These are phyloP conservation scores for Bassia scoparia DNA, from an alignment of 148 eudicot species.

Conservation along the genomic window DNA sequence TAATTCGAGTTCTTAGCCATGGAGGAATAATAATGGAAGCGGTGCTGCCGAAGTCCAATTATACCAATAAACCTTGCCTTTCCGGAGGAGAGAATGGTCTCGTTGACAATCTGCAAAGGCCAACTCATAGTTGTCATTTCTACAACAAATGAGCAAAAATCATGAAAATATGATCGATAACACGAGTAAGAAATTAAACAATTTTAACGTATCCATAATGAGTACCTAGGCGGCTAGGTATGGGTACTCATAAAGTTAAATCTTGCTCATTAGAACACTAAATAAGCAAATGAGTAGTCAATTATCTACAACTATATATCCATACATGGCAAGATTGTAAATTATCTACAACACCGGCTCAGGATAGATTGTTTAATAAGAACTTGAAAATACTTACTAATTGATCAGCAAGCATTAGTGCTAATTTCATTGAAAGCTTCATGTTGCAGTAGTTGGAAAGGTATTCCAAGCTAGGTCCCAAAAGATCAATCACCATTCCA, in stretches of 20 bases:
- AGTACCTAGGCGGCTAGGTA: too few relatives aligned
- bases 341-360: constrained; percentile 14
- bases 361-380: constrained; percentile 6
- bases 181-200: not conserved
- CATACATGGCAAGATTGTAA: too few relatives aligned
- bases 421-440: constrained; percentile 67
- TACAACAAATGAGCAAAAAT: not conserved
- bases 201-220: not conserved
- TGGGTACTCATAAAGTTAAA: too few relatives aligned
- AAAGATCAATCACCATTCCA: constrained; percentile 86
- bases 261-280: too few relatives aligned
- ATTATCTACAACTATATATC: too few relatives aligned
- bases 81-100: constrained; percentile 94
- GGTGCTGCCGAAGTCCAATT: constrained; percentile 97
- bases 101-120: constrained; percentile 65
- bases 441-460: constrained; percentile 73
- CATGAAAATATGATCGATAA: not conserved
- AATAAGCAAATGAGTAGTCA: too few relatives aligned
- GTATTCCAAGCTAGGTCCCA: constrained; percentile 85
- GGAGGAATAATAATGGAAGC: too few relatives aligned
- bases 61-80: constrained; percentile 87
- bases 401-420: constrained; percentile 88
- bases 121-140: not conserved
- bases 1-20: too few relatives aligned
- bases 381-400: constrained; percentile 44